A percentile compares a stretch with the other conserved stretches of the same genome.
These are phyloP conservation scores for Mycena alexandri DNA, from an alignment of 768 basidiomycete species.

Conservation along the genomic window DNA sequence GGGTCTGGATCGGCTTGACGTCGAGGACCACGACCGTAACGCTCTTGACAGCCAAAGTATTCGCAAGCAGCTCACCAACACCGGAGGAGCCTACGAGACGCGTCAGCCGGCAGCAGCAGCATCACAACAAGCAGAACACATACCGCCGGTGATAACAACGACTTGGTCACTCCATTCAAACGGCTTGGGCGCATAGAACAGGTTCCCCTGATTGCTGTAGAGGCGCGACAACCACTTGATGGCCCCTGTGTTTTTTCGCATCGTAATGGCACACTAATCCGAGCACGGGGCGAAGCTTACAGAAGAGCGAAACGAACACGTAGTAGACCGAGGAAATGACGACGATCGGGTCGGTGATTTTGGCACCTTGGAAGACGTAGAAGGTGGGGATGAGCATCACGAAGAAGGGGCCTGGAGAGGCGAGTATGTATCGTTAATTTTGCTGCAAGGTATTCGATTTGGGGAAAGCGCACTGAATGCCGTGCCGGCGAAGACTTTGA, in stretches of 20 bases:
- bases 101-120: conserved; percentile 1
- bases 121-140: conserved; percentile 34
- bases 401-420: conserved; percentile 82
- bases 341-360: conserved; percentile 64
- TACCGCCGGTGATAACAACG: conserved; percentile 92
- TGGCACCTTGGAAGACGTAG: conserved; percentile 77
- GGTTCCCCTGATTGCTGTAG: conserved; percentile 80
- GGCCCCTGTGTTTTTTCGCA: conserved; percentile 60
- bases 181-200: conserved; percentile 69
- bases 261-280: conserved; percentile 17
- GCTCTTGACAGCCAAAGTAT: conserved; percentile 86
- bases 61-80: conserved; percentile 88
- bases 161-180: conserved; percentile 92
- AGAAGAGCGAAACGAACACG: conserved; percentile 70
- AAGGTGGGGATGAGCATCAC: conserved; percentile 83
- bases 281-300: conserved; percentile 59
- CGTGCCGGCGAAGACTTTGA: conserved; percentile 85
- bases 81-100: conserved; percentile 80
- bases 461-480: conserved; percentile 73
- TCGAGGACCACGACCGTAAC: conserved; percentile 91
- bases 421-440: conserved; percentile 19
- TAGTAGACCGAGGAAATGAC: conserved; percentile 67
- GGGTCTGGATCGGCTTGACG: conserved; percentile 79
- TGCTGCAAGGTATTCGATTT: conserved; percentile 3
- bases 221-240: conserved; percentile 77